These are phyloP conservation scores for Aegilops longissima DNA, from an alignment of 176 grass and related monocot genomes.

Conservation along the genomic window DNA sequence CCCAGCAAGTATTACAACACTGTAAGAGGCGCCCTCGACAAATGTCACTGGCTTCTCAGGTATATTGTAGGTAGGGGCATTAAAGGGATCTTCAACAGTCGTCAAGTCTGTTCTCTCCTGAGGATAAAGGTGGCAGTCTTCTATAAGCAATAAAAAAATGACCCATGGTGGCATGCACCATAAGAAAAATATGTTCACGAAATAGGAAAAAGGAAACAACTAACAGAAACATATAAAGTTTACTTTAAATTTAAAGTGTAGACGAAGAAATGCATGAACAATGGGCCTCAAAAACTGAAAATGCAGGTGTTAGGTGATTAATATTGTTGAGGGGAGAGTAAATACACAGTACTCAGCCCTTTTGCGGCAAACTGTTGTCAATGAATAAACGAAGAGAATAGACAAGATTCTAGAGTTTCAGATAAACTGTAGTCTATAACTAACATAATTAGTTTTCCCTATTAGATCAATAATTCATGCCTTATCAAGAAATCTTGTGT, in stretches of 20 bases:
- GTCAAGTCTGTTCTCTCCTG: constrained; percentile 77
- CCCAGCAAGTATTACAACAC: constrained; percentile 79
- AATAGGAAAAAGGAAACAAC: background rate
- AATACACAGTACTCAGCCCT: background rate
- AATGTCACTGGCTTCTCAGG: constrained; percentile 94
- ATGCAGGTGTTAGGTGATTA: background rate
- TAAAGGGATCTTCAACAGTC: constrained; percentile 84
- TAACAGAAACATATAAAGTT: constrained; percentile 13
- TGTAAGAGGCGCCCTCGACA: constrained; percentile 90
- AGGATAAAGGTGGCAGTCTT: constrained; percentile 18
- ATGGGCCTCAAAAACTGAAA: background rate
- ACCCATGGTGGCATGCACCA: background rate
- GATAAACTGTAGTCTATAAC: background rate
- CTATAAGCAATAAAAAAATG: constrained; percentile 28
- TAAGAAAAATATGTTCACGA: constrained; percentile 2
- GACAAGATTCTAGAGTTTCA: background rate
- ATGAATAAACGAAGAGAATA: constrained; percentile 10
- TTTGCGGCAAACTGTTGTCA: background rate
- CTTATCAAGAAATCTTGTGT: constrained; percentile 1
- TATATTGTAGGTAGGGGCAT: constrained; percentile 92
- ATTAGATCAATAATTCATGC: background rate
- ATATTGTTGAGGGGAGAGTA: background rate
- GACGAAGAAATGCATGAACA: background rate
- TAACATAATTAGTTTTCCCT: background rate
- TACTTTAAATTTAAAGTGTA: background rate